Base-by-base conservation (phyloP, 257 asterid species). In the Solanum medicagineum region DNA sequence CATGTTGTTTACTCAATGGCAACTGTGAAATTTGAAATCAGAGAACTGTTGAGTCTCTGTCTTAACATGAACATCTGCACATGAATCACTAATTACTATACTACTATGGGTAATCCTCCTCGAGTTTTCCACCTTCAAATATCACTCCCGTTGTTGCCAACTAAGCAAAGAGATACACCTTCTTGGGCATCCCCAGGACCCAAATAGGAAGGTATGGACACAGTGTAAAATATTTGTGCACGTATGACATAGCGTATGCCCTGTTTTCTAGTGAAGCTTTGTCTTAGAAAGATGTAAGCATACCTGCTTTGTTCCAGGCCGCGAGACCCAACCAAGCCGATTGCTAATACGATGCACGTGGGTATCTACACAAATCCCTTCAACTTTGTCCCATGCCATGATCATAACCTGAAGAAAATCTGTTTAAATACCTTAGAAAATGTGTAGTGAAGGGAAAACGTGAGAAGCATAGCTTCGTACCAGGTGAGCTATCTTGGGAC, bases 401-500 rank as follows among this genome's bases (percentile, higher is more conserved):
- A 95, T 93, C 99, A 96, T 95, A 75, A 95, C 98, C 99, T 96
- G 77, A 85, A 24, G 55, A 81, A 47, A 8, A 74, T 4, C 6
- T 13, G 22, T 74, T 73, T 71, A 49, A 70, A 17, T 79, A 22
- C 24, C 12, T 49, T 40, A 5, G 12, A 57, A 36, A 36, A 56
- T 8, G 15, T 77, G 19, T n/a, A 36, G 53, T 13, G 55, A 74
- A 57, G 74, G 10, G 29, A 32, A 24, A 60, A 57, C 11, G 26
- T 57, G 17, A 29, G 19, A 55, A 26, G 60, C 32, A 69, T 22
- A 82, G 59, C 10, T 55, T 14, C 85, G 93, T 89, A 96, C 99
- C 92, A 96, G 90, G 91, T 96, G 99, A 89, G 99, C 99, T 97
- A 95, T 96, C 92, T 96, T 96, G 17, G 99, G 98, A 83, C 99